These are phyloP conservation scores for Mallotus repandus DNA, from an alignment of 441 rosid species.

Conservation along the genomic window DNA sequence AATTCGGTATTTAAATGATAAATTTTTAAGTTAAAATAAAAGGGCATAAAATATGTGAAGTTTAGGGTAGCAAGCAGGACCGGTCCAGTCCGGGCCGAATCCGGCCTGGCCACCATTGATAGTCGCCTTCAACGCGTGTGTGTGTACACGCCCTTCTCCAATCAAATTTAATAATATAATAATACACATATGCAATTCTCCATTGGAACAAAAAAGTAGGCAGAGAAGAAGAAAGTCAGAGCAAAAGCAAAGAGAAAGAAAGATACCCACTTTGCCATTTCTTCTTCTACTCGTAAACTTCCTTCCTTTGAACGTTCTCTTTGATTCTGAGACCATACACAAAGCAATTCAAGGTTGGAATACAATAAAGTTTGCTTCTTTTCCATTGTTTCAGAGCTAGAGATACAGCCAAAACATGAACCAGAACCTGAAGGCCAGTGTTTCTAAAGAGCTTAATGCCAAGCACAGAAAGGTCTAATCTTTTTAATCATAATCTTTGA, in stretches of 20 bases:
- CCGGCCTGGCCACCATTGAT: no score
- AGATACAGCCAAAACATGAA: constrained; percentile 39
- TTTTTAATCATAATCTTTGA: not conserved
- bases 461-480: constrained; percentile 53
- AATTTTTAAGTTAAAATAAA: no score
- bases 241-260: not conserved
- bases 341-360: not conserved
- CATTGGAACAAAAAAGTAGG: not conserved
- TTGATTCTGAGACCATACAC: constrained; percentile 17
- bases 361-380: constrained; percentile 1
- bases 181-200: not conserved
- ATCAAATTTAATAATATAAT: not conserved
- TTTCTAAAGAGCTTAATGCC: constrained; percentile 61
- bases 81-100: no score
- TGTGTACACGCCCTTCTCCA: constrained; percentile 29
- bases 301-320: constrained; percentile 20
- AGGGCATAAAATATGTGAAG: no score
- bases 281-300: constrained; percentile 13
- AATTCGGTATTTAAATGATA: no score
- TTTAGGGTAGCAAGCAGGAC: no score
- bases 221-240: constrained; percentile 14
- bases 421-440: constrained; percentile 62
- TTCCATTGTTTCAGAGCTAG: not conserved
- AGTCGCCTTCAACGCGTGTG: constrained; percentile 13
- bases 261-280: constrained; percentile 35